Evolutionary conservation across 1,284 basidiomycete species (phyloP).

Genomic region (Tilletia indica): DNA sequence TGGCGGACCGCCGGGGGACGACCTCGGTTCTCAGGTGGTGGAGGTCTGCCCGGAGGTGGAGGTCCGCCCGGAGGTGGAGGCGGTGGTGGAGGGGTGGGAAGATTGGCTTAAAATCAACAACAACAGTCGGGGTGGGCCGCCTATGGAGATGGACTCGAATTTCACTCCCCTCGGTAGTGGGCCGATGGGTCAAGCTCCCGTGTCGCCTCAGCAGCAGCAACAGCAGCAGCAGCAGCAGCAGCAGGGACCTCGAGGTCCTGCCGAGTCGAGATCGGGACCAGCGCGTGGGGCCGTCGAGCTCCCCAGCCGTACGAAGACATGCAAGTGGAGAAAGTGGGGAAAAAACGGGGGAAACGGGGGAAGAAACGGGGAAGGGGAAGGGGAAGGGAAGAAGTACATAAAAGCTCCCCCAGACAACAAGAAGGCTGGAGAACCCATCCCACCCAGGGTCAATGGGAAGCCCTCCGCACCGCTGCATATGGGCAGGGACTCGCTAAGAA

Average conservation of each 20-base stretch:
- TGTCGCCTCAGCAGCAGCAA: no score
- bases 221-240: no score
- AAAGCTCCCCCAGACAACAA: no score
- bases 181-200: no score
- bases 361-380: no score
- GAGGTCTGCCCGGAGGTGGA: no score
- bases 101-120: not conserved
- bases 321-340: no score
- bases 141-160: not conserved
- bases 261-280: no score
- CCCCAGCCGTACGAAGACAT: not conserved
- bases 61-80: not conserved
- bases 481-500: slow-evolving; percentile 50
- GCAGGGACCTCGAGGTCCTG: no score
- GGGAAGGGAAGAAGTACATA: no score
- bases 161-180: not conserved
- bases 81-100: not conserved
- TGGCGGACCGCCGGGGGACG: not conserved
- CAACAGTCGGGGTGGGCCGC: not conserved
- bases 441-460: slow-evolving; percentile 52
- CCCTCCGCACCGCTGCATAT: slow-evolving; percentile 49
- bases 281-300: not conserved
- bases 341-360: no score
- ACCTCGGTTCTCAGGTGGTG: not conserved
- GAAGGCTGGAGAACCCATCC: slow-evolving; percentile 33